Conservation (phyloP, 23 red algal genomes). For the Pyropia yezoensis region DNA sequence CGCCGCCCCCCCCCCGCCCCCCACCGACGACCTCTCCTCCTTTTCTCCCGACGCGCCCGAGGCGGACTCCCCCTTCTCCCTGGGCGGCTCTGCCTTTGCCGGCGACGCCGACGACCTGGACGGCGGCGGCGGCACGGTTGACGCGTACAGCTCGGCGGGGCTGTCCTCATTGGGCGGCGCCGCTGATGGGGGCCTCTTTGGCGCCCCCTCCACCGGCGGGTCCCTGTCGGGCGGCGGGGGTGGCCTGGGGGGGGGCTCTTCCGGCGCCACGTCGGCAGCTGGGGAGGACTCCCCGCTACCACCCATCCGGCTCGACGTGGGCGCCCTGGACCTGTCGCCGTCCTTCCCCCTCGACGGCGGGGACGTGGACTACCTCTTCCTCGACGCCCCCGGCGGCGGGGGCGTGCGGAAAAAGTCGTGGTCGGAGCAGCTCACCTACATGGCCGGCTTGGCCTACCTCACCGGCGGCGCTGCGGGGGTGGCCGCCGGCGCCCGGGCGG, state of each 20-base stretch:
- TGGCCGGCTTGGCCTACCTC: constrained; percentile 63
- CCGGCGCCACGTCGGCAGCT: too few species aligned
- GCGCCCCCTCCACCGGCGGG: too few species aligned
- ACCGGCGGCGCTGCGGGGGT: constrained; percentile 32
- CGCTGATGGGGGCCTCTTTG: too few species aligned
- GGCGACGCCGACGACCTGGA: neutral
- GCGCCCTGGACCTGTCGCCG: neutral
- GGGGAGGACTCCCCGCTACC: neutral
- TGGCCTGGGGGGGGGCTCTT: too few species aligned
- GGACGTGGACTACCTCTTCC: constrained; percentile 58
- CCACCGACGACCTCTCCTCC: too few species aligned
- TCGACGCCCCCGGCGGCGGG: constrained; percentile 37
- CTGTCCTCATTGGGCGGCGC: too few species aligned
- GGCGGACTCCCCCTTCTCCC: too few species aligned
- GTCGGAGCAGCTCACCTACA: constrained; percentile 90
- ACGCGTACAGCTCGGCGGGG: too few species aligned
- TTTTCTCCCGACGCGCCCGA: too few species aligned
- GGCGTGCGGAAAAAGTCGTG: constrained; percentile 73
- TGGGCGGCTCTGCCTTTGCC: neutral
- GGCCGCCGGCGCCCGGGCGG: constrained; percentile 17
- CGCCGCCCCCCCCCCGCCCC: too few species aligned
- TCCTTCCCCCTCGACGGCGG: neutral
- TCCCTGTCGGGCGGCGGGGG: too few species aligned
- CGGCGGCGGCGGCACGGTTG: too few species aligned
- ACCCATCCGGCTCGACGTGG: neutral